These are phyloP conservation scores for Cucurbitaria berberidis DNA, from an alignment of 2,329 filamentous ascomycete species.

Conservation along the genomic window DNA sequence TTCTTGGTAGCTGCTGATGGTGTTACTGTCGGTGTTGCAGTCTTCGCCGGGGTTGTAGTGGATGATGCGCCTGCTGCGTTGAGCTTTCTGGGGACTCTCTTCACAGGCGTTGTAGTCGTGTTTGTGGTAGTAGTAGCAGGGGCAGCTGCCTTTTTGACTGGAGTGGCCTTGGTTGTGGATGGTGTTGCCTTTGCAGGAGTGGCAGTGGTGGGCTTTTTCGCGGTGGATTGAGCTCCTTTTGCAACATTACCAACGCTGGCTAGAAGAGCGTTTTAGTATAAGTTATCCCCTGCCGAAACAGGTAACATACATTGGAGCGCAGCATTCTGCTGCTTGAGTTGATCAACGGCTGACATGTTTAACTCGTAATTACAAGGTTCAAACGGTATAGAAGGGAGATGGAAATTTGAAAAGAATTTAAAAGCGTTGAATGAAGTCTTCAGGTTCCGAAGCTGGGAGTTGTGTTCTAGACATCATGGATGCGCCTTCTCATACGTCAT, in stretches of 20 bases:
- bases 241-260: constrained; percentile 38
- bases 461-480: constrained; percentile 15
- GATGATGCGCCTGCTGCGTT: constrained; percentile 11
- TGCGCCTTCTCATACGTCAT: constrained; percentile 27
- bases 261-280: constrained; percentile 16
- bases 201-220: constrained; percentile 34
- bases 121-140: constrained; percentile 7
- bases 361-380: neutral
- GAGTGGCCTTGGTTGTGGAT: constrained; percentile 19
- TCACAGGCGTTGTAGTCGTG: constrained; percentile 30
- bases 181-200: constrained; percentile 24
- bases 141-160: constrained; percentile 23
- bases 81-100: constrained; percentile 29
- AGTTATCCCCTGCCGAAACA: neutral
- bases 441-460: constrained; percentile 1
- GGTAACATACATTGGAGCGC: constrained; percentile 47
- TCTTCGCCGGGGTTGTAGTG: constrained; percentile 16
- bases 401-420: neutral
- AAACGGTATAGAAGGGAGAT: neutral
- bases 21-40: constrained; percentile 13
- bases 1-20: constrained; percentile 32
- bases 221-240: constrained; percentile 33
- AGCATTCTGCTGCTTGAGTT: constrained; percentile 52
- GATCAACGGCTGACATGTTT: constrained; percentile 44
- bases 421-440: neutral